Evolutionary conservation across 75 land plant genomes (phyloP).

Genomic region (Selaginella tamariscina): DNA sequence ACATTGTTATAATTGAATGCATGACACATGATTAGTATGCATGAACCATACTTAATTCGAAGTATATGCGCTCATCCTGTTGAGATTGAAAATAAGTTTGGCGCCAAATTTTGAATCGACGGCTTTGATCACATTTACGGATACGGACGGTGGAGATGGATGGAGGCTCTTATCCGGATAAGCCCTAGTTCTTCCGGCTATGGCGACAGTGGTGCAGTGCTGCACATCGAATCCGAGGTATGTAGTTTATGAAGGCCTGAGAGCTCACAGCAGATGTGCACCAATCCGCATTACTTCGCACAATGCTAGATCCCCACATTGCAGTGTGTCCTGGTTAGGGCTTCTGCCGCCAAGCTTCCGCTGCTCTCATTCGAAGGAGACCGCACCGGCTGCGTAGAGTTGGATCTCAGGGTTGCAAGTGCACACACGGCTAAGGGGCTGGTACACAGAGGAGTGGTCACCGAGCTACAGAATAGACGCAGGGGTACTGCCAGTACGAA

Average conservation of each 20-base stretch:
- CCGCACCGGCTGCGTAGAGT: conserved; percentile 30
- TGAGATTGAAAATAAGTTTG: too few species aligned
- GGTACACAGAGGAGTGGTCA: conserved; percentile 72
- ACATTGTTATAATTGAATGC: too few species aligned
- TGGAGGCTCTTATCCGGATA: too few species aligned
- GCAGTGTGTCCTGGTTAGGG: not conserved
- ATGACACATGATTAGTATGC: too few species aligned
- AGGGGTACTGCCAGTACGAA: conserved; percentile 91
- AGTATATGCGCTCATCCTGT: too few species aligned
- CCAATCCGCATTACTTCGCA: not conserved
- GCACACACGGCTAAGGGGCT: conserved; percentile 73
- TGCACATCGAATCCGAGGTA: not conserved
- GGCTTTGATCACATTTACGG: too few species aligned
- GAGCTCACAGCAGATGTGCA: not conserved
- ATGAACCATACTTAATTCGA: too few species aligned
- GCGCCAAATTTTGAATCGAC: too few species aligned
- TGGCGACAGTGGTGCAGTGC: not conserved
- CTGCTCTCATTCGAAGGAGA: not conserved
- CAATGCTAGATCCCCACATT: not conserved
- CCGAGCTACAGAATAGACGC: conserved; percentile 66
- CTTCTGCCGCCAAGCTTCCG: not conserved
- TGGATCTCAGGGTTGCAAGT: conserved; percentile 56
- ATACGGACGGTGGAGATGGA: too few species aligned
- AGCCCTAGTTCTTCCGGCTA: too few species aligned
- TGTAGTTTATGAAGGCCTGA: not conserved